Conservation (phyloP, 805 yeast species). For the Zygoascus biomembranicola region DNA sequence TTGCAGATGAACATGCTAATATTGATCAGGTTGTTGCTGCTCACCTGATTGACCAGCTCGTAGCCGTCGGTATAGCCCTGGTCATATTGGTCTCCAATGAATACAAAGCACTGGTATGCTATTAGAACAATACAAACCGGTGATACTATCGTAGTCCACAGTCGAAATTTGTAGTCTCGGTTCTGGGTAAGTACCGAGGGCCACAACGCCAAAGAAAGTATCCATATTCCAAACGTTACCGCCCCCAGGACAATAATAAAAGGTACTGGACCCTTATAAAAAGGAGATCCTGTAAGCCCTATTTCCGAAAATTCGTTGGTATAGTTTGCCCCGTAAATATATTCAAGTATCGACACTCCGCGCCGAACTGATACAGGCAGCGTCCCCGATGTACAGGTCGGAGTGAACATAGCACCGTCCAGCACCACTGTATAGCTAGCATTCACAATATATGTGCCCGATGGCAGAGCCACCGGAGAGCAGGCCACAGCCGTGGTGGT, state of each 20-base stretch:
- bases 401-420: conserved; percentile 5
- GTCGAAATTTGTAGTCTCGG: background rate
- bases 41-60: conserved; percentile 6
- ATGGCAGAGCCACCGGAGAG: conserved; percentile 6
- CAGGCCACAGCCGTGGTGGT: conserved; percentile 10
- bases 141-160: background rate
- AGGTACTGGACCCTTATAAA: conserved; percentile 7
- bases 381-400: conserved; percentile 9
- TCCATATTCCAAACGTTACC: conserved; percentile 9
- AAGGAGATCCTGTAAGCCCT: conserved; percentile 10
- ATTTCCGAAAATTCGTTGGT: background rate
- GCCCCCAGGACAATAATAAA: conserved; percentile 7
- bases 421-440: conserved; percentile 8
- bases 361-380: conserved; percentile 6
- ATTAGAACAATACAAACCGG: background rate
- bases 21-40: background rate
- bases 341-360: background rate
- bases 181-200: background rate
- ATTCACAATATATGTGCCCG: conserved; percentile 11
- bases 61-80: conserved; percentile 13
- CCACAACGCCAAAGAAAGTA: conserved; percentile 2
- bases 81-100: conserved; percentile 1
- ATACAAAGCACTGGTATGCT: background rate
- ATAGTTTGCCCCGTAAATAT: background rate
- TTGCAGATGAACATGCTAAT: conserved; percentile 5